Base-by-base conservation (phyloP, 1,284 basidiomycete species). In the Entoloma clypeatum region DNA sequence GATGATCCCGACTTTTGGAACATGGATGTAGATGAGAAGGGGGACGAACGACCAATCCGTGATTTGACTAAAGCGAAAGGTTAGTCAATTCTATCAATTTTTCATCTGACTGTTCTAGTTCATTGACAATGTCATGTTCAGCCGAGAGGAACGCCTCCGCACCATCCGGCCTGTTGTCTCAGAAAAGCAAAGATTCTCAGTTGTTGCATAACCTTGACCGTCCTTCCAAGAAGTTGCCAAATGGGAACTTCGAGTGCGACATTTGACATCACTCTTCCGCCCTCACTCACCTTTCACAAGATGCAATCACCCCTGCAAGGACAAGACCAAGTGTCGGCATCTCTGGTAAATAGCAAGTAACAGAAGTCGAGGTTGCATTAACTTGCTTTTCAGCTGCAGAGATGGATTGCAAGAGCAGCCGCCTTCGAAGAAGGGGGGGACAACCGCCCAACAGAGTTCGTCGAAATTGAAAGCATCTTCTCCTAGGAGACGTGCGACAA, bases 221-320 rank as follows among this genome's bases (percentile, higher is more conserved):
- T 8, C 16, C 19, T 22, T 44, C 51, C 5, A 55, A 53, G 42
- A 63, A 52, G 46, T 49, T 63, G 22, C 51, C 61, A 17, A 66
- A 67, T 41, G 64, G 64, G 16, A 63, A 62, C 29, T 61, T 63
- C 36, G 51, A 69, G 85, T 85, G 52, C 51, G 67, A 4, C 13
- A 11, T 8, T 6, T 19, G 44, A 19, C 7, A 11, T 31, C 36
- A 16, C 39, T 29, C 16, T 17, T 35, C 22, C 8, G 17, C 21
- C 11, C 17, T 22, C 30, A 22, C 26, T 44, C 11, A 39, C 9
- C n/a, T 16, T 9, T 29, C 11, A 10, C 9, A 38, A 88, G 86
- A 43, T 90, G 87, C 53, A 85, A 86, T 50, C 87, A 90, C 53
- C 45, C 68, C n/a, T 90, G 87, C 68, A 86, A 82, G 55, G 77